phyloP scores from a whole-genome alignment of 768 basidiomycete genomes.

The Lactarius vividus region DNA sequence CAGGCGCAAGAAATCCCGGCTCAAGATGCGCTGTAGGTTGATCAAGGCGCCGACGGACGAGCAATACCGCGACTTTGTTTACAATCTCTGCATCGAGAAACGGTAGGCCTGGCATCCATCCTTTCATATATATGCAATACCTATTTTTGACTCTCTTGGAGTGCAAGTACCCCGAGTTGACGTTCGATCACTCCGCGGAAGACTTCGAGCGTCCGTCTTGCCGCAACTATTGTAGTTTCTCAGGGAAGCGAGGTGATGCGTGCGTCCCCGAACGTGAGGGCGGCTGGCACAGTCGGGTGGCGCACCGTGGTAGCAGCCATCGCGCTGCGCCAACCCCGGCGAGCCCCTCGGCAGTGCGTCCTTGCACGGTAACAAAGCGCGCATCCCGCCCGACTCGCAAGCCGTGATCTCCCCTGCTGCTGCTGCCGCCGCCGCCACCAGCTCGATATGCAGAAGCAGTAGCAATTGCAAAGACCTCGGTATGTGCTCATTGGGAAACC shows the following conservation, averaged over 20 bases:
- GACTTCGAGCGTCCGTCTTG: conserved; percentile 47
- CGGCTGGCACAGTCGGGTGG: conserved; percentile 20
- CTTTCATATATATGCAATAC: too few relatives aligned
- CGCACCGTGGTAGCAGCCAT: not conserved
- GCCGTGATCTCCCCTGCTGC: not conserved
- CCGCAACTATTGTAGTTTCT: conserved; percentile 44
- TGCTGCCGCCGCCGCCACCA: not conserved
- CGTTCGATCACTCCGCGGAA: conserved; percentile 34
- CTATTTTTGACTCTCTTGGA: not conserved
- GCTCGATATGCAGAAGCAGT: not conserved
- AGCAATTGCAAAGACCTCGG: not conserved
- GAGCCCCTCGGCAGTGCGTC: not conserved
- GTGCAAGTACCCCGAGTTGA: conserved; percentile 41
- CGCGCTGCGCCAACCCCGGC: not conserved
- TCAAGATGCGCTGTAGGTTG: conserved; percentile 16
- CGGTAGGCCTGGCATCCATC: not conserved
- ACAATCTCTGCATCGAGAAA: conserved; percentile 22
- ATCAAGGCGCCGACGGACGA: not conserved
- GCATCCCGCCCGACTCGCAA: not conserved
- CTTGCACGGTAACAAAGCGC: not conserved
- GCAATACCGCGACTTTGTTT: conserved; percentile 13
- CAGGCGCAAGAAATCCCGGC: conserved; percentile 7
- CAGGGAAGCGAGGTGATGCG: conserved; percentile 44
- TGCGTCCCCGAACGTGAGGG: conserved; percentile 39
- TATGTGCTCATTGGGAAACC: not conserved